These are phyloP conservation scores for Aspergillus bridgeri DNA, from an alignment of 495 filamentous ascomycete species.

Conservation along the genomic window DNA sequence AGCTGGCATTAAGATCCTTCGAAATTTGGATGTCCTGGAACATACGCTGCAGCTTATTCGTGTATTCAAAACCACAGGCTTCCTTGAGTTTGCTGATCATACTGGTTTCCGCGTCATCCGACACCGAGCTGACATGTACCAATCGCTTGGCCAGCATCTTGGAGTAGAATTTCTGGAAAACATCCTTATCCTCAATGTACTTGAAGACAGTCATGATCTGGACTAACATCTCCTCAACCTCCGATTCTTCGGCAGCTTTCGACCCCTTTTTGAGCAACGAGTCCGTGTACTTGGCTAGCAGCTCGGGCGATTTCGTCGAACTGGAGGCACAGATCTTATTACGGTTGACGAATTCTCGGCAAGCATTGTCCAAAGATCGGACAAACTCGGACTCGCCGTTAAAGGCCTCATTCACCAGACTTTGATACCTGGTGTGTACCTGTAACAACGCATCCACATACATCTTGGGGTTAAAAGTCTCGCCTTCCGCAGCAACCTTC, in stretches of 20 bases:
- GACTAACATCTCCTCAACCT: slow-evolving; percentile 84
- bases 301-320: slow-evolving; percentile 87
- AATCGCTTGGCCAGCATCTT: slow-evolving; percentile 92
- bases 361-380: slow-evolving; percentile 92
- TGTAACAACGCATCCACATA: slow-evolving; percentile 95
- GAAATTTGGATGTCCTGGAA: slow-evolving; percentile 99
- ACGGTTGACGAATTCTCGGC: slow-evolving; percentile 95
- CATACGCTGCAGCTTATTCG: slow-evolving; percentile 99
- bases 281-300: slow-evolving; percentile 96
- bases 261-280: slow-evolving; percentile 88
- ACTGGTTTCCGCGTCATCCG: slow-evolving; percentile 95
- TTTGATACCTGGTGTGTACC: slow-evolving; percentile 89
- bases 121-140: slow-evolving; percentile 90
- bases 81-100: slow-evolving; percentile 99
- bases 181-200: slow-evolving; percentile 99
- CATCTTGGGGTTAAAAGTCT: slow-evolving; percentile 90
- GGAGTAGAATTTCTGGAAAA: slow-evolving; percentile 99
- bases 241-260: slow-evolving; percentile 84
- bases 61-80: slow-evolving; percentile 97
- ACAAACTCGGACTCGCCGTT: slow-evolving; percentile 96
- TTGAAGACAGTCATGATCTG: slow-evolving; percentile 99
- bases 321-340: slow-evolving; percentile 92
- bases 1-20: slow-evolving; percentile 87
- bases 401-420: slow-evolving; percentile 88
- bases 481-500: slow-evolving; percentile 84